phyloP scores from a whole-genome alignment of 305 asterid genomes.

The Caryopteris hybrid region DNA sequence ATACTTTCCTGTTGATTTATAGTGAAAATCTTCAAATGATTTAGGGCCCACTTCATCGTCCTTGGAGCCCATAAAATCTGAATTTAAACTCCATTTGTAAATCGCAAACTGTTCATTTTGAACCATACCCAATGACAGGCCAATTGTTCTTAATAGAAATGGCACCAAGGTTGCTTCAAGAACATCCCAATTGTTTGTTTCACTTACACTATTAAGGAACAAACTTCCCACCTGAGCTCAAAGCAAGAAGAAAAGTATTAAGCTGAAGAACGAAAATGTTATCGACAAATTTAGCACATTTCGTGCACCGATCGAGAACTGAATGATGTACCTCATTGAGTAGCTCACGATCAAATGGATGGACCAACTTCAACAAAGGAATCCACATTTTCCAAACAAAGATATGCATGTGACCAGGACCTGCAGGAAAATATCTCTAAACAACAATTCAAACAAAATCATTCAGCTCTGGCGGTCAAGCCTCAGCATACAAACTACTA shows the following conservation, averaged over 20 bases:
- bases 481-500: not conserved
- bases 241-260: constrained; percentile 1
- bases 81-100: constrained; percentile 45
- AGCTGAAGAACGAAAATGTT: constrained; percentile 15
- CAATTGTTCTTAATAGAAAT: constrained; percentile 61
- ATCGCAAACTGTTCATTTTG: constrained; percentile 52
- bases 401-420: constrained; percentile 38
- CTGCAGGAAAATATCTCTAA: constrained; percentile 35
- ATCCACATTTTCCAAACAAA: constrained; percentile 67
- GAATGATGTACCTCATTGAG: constrained; percentile 57
- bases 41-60: constrained; percentile 24
- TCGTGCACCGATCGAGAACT: constrained; percentile 3
- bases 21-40: constrained; percentile 25
- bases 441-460: constrained; percentile 25
- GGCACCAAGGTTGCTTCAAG: constrained; percentile 69
- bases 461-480: constrained; percentile 12
- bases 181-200: constrained; percentile 71
- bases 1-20: constrained; percentile 23
- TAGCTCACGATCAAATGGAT: constrained; percentile 42
- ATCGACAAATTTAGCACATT: constrained; percentile 9
- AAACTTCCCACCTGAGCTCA: constrained; percentile 59
- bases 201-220: constrained; percentile 56
- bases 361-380: constrained; percentile 62
- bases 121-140: constrained; percentile 60
- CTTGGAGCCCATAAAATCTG: constrained; percentile 24